These are phyloP conservation scores for Chaetomium globosum DNA, from an alignment of 2,329 filamentous ascomycete species.

Conservation along the genomic window DNA sequence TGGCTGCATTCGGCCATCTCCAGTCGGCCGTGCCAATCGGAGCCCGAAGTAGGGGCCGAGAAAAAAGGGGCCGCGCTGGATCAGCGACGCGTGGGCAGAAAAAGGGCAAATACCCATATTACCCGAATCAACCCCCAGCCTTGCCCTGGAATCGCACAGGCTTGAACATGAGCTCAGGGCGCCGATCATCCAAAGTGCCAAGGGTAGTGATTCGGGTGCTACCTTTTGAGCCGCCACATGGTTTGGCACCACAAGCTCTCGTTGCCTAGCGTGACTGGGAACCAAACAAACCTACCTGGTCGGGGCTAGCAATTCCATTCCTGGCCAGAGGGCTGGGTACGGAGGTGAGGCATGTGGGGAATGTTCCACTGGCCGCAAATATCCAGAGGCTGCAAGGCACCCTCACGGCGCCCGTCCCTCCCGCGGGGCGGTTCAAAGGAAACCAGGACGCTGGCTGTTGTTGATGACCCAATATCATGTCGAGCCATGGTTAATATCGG, in stretches of 20 bases:
- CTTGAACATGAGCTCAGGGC: constrained; percentile 9
- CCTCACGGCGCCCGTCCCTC: background rate
- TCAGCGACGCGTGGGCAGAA: constrained; percentile 31
- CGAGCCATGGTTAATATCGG: constrained; percentile 32
- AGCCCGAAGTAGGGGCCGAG: constrained; percentile 25
- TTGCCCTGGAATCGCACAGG: constrained; percentile 24
- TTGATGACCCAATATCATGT: constrained; percentile 28
- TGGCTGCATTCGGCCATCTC: constrained; percentile 36
- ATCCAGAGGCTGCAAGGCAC: constrained; percentile 18
- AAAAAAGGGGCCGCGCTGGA: constrained; percentile 23
- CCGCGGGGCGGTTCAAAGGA: constrained; percentile 3
- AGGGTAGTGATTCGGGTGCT: constrained; percentile 18
- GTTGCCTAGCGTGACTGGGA: constrained; percentile 11
- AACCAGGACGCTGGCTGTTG: constrained; percentile 21
- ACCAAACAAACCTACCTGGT: constrained; percentile 17
- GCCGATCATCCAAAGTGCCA: constrained; percentile 37
- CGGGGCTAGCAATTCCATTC: constrained; percentile 11
- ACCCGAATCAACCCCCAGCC: constrained; percentile 31
- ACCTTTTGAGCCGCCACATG: constrained; percentile 25
- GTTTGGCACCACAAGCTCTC: background rate
- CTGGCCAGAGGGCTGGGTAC: constrained; percentile 19
- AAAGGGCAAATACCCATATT: constrained; percentile 40
- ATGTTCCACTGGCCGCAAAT: constrained; percentile 27
- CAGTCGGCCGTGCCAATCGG: constrained; percentile 33
- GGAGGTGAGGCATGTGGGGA: constrained; percentile 30